These are phyloP conservation scores for Venturia asperata DNA, from an alignment of 2,329 filamentous ascomycete species.

Conservation along the genomic window DNA sequence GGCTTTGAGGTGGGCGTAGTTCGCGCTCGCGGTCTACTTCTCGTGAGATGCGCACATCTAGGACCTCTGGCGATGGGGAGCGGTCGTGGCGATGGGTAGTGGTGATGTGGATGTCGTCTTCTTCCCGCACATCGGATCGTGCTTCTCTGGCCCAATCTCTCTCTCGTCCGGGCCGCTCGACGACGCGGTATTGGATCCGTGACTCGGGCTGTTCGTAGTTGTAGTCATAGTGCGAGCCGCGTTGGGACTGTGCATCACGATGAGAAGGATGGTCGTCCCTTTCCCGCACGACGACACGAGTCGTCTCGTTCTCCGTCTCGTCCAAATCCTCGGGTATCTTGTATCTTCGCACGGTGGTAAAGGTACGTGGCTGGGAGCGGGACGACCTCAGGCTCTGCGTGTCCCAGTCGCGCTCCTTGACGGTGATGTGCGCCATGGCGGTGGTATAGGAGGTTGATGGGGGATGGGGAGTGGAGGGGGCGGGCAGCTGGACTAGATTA, in stretches of 20 bases:
- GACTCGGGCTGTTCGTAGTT: constrained; percentile 12
- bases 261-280: constrained; percentile 12
- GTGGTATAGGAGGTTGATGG: background rate
- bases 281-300: constrained; percentile 39
- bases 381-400: constrained; percentile 30
- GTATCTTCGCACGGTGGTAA: constrained; percentile 55
- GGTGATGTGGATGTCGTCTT: constrained; percentile 6
- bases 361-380: constrained; percentile 35
- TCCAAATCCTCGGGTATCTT: constrained; percentile 42
- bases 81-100: constrained; percentile 13
- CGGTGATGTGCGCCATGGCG: constrained; percentile 10
- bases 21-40: constrained; percentile 21
- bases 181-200: constrained; percentile 27
- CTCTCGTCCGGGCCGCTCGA: constrained; percentile 28
- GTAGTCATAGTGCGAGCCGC: background rate
- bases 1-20: constrained; percentile 30
- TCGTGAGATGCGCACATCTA: constrained; percentile 12
- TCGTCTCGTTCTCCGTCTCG: constrained; percentile 38
- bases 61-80: constrained; percentile 3
- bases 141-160: constrained; percentile 8
- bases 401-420: constrained; percentile 35
- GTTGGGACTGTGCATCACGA: background rate
- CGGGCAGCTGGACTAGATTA: too few species aligned
- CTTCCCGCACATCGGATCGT: constrained; percentile 7
- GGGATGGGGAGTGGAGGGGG: background rate